Percentiles rank a stretch among this genome's conserved stretches.
Conservation (phyloP, 139 green algal genomes). For the Chlorella sp. region DNA sequence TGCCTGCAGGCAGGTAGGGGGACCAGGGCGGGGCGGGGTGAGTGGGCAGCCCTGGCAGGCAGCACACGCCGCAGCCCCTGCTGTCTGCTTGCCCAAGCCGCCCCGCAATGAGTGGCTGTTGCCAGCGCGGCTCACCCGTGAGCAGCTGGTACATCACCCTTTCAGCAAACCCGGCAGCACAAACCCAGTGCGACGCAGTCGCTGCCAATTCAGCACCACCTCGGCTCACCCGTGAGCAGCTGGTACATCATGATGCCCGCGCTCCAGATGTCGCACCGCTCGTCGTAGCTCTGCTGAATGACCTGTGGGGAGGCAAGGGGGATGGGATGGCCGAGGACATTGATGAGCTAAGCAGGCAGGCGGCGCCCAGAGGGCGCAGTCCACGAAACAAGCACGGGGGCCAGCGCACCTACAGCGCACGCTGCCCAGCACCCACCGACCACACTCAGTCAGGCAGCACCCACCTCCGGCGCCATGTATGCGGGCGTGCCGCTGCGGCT, state of each 20-base stretch:
- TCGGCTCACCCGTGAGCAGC: conserved; percentile 75
- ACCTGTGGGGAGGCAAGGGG: conserved; percentile 60
- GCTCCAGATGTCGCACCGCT: conserved; percentile 87
- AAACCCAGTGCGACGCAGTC: background rate
- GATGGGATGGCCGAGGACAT: too few relatives aligned
- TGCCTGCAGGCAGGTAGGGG: conserved; percentile 37
- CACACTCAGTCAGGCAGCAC: background rate
- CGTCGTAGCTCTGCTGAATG: conserved; percentile 86
- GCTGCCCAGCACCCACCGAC: background rate
- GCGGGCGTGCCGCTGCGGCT: conserved; percentile 86
- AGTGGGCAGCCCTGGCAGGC: too few relatives aligned
- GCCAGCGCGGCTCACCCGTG: background rate
- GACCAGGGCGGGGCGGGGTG: background rate
- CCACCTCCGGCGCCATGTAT: conserved; percentile 86
- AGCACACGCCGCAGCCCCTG: too few relatives aligned
- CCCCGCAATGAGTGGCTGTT: too few relatives aligned
- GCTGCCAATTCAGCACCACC: too few relatives aligned
- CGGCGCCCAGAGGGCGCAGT: too few relatives aligned
- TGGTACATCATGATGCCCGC: conserved; percentile 95
- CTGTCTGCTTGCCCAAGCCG: too few relatives aligned
- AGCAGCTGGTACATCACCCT: background rate
- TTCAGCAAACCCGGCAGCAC: too few relatives aligned
- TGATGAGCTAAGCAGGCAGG: too few relatives aligned
- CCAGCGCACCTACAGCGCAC: too few relatives aligned
- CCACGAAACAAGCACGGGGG: too few relatives aligned